Conservation (phyloP, 2,329 filamentous ascomycete genomes). For the Calonectria leucothoes region DNA sequence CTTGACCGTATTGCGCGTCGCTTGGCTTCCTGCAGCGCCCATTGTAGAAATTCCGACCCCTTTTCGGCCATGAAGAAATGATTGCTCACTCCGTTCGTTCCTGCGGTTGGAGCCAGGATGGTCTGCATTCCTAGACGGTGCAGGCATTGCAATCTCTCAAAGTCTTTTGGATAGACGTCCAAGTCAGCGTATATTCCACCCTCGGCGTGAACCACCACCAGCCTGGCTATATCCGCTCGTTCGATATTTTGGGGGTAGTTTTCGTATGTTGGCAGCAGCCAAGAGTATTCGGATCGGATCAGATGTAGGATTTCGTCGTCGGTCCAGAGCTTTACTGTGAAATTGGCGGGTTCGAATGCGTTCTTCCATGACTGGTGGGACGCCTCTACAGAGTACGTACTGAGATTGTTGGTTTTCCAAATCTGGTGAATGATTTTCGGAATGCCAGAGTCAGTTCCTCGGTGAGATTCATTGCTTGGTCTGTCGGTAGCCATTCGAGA, state of each 20-base stretch:
- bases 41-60: neutral
- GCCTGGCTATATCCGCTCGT: neutral
- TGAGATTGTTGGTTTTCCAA: neutral
- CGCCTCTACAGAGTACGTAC: neutral
- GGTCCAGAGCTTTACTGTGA: neutral
- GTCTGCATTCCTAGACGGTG: neutral
- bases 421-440: neutral
- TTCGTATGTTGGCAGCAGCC: neutral
- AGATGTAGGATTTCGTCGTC: neutral
- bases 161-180: neutral
- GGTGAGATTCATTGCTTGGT: neutral
- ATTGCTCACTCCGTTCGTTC: neutral
- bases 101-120: neutral
- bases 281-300: neutral
- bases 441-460: neutral
- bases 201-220: neutral
- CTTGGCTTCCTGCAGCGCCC: neutral
- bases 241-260: neutral
- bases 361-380: neutral
- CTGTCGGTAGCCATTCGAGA: neutral
- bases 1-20: neutral
- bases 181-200: neutral
- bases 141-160: neutral
- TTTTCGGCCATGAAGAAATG: neutral
- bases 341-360: neutral